These are phyloP conservation scores for Clarkia xantiana DNA, from an alignment of 345 rosid genomes.

Conservation along the genomic window DNA sequence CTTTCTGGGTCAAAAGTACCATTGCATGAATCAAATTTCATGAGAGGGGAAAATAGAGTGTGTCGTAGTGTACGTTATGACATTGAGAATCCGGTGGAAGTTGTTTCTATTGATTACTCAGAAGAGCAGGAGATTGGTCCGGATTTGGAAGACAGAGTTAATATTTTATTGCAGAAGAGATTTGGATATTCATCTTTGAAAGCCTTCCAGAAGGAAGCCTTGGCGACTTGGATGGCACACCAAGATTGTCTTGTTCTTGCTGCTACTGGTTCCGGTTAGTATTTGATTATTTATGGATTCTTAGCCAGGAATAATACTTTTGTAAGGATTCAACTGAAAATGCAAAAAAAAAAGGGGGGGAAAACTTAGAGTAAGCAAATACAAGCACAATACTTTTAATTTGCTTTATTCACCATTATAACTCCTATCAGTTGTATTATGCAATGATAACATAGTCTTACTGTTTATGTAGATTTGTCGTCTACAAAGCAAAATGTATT, in stretches of 20 bases:
- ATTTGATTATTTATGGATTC: conserved; percentile 1
- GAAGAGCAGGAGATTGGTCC: conserved; percentile 22
- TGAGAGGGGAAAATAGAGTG: conserved; percentile 10
- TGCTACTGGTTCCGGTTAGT: conserved; percentile 82
- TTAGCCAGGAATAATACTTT: too few species aligned
- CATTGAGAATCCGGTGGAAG: conserved; percentile 8
- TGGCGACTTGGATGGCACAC: conserved; percentile 55
- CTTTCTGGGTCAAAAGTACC: conserved; percentile 14
- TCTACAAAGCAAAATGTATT: too few species aligned
- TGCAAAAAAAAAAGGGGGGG: too few species aligned
- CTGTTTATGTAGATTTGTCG: too few species aligned
- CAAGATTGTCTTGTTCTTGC: conserved; percentile 80
- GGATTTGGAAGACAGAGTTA: conserved; percentile 49
- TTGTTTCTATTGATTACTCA: conserved; percentile 9
- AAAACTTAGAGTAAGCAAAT: too few species aligned
- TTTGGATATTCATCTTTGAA: conserved; percentile 57
- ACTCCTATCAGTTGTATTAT: too few species aligned
- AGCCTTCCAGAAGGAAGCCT: conserved; percentile 65
- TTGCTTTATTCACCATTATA: too few species aligned
- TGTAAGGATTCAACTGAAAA: too few species aligned
- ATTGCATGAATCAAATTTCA: conserved; percentile 3
- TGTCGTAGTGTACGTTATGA: conserved; percentile 5
- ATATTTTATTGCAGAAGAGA: conserved; percentile 28
- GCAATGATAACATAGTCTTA: too few species aligned
- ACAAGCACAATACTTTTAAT: too few species aligned